Evolutionary conservation across 2,329 filamentous ascomycete genomes (phyloP).

Genomic region (Aspergillus costaricaensis): DNA sequence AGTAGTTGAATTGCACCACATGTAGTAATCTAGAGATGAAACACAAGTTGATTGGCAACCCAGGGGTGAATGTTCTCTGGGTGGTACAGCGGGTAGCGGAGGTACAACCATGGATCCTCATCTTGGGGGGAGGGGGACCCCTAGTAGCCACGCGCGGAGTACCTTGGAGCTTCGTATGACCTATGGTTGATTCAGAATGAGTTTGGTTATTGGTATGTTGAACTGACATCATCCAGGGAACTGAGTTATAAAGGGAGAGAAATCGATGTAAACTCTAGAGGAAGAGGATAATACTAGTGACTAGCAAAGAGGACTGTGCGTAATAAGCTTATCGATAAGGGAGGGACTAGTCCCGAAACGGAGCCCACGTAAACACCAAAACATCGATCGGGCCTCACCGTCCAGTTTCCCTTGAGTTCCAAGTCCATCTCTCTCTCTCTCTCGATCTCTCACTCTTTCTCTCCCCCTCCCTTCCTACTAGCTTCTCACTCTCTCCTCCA

Average conservation of each 20-base stretch:
- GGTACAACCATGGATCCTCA: constrained; percentile 25
- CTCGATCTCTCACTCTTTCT: constrained; percentile 11
- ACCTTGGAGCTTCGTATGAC: constrained; percentile 43
- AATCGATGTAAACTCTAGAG: constrained; percentile 30
- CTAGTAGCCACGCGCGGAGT: no score
- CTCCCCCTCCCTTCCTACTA: constrained; percentile 1
- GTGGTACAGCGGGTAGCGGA: constrained; percentile 21
- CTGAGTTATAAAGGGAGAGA: constrained; percentile 16
- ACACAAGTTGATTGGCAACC: constrained; percentile 12
- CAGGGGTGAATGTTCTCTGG: constrained; percentile 16
- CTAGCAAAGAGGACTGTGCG: constrained; percentile 11
- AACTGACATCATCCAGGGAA: no score
- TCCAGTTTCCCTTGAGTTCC: constrained; percentile 20
- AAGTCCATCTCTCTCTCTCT: constrained; percentile 13
- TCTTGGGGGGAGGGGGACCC: neutral
- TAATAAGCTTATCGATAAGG: constrained; percentile 49
- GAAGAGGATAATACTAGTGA: neutral
- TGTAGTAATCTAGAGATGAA: neutral
- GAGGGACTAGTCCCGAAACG: constrained; percentile 37
- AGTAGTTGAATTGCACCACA: neutral
- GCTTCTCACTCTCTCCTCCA: neutral
- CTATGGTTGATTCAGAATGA: constrained; percentile 23
- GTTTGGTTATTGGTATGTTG: no score
- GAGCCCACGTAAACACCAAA: constrained; percentile 42
- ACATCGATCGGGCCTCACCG: constrained; percentile 41